phyloP scores from a whole-genome alignment of 108 stramenopile genomes.

The Cyclotella atomus region DNA sequence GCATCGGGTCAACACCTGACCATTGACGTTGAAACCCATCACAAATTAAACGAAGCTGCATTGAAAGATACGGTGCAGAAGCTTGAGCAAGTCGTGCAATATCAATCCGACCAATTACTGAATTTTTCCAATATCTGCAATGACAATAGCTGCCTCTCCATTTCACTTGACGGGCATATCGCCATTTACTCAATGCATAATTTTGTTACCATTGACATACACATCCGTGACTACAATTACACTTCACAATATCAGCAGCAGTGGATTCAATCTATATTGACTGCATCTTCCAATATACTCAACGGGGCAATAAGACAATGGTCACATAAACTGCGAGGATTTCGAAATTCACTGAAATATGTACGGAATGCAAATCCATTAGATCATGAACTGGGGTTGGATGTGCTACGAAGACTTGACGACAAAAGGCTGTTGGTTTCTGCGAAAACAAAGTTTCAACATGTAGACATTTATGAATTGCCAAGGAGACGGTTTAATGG shows the following conservation, averaged over 20 bases:
- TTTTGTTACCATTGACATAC: background rate
- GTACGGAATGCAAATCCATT: background rate
- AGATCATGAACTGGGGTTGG: conserved; percentile 11
- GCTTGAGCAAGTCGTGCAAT: background rate
- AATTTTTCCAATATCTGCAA: background rate
- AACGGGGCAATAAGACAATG: background rate
- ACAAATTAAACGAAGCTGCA: background rate
- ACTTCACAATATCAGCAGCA: background rate
- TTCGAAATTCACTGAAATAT: background rate
- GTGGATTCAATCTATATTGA: background rate
- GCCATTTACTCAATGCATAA: background rate
- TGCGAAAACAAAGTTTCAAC: conserved; percentile 20
- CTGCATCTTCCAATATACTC: background rate
- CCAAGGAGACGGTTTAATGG: conserved; percentile 3
- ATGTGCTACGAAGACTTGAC: background rate
- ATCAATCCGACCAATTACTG: background rate
- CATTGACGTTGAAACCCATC: background rate
- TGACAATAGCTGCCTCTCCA: background rate
- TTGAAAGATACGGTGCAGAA: background rate
- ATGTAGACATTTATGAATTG: conserved; percentile 31
- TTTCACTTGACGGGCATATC: background rate
- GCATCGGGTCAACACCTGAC: background rate
- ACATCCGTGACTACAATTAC: background rate
- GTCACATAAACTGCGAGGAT: conserved; percentile 33
- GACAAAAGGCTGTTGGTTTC: conserved; percentile 2